These are phyloP conservation scores for Penicillium macrosclerotiorum DNA, from an alignment of 495 filamentous ascomycete species.

Conservation along the genomic window DNA sequence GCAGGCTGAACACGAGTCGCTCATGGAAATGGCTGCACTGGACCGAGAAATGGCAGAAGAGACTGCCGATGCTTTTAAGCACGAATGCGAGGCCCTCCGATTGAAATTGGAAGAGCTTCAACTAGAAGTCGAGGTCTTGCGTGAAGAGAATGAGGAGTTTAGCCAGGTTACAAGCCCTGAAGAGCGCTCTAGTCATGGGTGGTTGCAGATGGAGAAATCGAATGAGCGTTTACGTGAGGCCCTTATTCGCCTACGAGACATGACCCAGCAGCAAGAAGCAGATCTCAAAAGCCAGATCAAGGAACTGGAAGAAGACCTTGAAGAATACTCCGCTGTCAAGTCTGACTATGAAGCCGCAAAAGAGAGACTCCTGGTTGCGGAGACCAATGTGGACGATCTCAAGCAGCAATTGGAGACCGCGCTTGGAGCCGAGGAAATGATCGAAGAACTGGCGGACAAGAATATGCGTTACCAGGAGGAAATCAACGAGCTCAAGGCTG, in stretches of 20 bases:
- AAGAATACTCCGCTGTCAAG: slow-evolving; percentile 68
- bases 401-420: slow-evolving; percentile 89
- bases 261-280: slow-evolving; percentile 81
- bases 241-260: slow-evolving; percentile 76
- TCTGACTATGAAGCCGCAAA: slow-evolving; percentile 67
- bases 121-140: slow-evolving; percentile 81
- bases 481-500: slow-evolving; percentile 74
- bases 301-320: slow-evolving; percentile 72
- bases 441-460: slow-evolving; percentile 84
- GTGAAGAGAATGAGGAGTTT: slow-evolving; percentile 82
- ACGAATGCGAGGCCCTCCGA: slow-evolving; percentile 76
- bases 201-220: slow-evolving; percentile 85
- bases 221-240: slow-evolving; percentile 89
- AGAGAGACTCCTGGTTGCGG: slow-evolving; percentile 66
- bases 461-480: slow-evolving; percentile 79
- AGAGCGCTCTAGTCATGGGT: slow-evolving; percentile 80
- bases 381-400: slow-evolving; percentile 80
- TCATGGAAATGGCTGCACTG: slow-evolving; percentile 82
- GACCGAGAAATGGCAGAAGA: slow-evolving; percentile 98
- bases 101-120: slow-evolving; percentile 77
- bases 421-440: slow-evolving; percentile 83
- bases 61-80: slow-evolving; percentile 73
- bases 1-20: slow-evolving; percentile 78
- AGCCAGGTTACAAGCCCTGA: slow-evolving; percentile 83
- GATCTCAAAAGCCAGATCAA: slow-evolving; percentile 75